These are phyloP conservation scores for Syzygium oleosum DNA, from an alignment of 345 rosid genomes.

Conservation along the genomic window DNA sequence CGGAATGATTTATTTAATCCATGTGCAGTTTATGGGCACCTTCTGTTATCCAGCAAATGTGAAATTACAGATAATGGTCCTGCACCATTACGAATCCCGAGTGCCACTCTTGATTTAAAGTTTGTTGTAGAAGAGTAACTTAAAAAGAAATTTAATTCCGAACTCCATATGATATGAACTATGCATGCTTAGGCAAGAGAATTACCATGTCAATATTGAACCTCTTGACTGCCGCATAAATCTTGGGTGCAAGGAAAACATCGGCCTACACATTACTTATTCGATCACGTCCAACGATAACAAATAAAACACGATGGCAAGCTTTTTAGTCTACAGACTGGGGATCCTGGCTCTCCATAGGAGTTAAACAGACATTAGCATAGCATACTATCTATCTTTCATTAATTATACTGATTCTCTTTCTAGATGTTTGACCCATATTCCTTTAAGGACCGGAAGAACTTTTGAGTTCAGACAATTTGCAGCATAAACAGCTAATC, in stretches of 20 bases:
- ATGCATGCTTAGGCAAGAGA: neutral
- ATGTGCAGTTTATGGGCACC: neutral
- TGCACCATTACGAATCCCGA: neutral
- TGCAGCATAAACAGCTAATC: neutral
- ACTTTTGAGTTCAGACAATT: neutral
- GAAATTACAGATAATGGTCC: neutral
- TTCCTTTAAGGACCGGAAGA: neutral
- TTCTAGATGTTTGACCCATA: neutral
- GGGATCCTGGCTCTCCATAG: neutral
- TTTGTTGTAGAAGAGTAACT: neutral
- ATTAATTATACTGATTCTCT: neutral
- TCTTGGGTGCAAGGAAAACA: slow-evolving; percentile 67
- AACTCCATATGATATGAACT: neutral
- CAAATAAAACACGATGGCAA: neutral
- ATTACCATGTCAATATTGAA: slow-evolving; percentile 73
- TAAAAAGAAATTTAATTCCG: neutral
- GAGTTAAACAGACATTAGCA: neutral
- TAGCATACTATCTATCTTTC: neutral
- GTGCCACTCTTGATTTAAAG: neutral
- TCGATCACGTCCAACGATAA: neutral
- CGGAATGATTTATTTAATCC: neutral
- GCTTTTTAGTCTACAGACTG: neutral
- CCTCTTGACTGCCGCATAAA: slow-evolving; percentile 34
- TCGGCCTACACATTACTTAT: slow-evolving; percentile 55
- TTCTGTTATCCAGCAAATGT: neutral